Evolutionary conservation across 495 filamentous ascomycete genomes (phyloP).

Genomic region (Gamarada debralockiae): DNA sequence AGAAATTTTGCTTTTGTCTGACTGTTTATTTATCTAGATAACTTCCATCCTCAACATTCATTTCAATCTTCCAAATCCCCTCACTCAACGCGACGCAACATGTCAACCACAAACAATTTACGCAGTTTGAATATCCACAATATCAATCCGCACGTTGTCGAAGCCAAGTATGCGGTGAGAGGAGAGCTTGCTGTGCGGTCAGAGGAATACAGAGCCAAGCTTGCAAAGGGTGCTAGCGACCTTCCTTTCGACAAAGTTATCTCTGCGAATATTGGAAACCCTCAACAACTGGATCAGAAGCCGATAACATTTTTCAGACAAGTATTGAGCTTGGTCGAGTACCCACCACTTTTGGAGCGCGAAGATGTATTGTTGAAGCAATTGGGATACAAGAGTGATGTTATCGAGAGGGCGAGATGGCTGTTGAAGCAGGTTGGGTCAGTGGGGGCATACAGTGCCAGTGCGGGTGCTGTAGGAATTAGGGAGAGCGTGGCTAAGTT

Average conservation of each 20-base stretch:
- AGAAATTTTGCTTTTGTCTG: conserved; percentile 1
- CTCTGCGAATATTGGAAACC: conserved; percentile 97
- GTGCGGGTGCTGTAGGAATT: conserved; percentile 80
- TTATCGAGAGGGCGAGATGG: conserved; percentile 75
- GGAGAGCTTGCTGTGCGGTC: conserved; percentile 90
- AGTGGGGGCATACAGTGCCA: conserved; percentile 94
- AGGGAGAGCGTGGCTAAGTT: conserved; percentile 87
- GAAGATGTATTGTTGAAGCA: conserved; percentile 62
- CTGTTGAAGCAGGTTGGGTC: conserved; percentile 80
- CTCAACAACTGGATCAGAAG: conserved; percentile 97
- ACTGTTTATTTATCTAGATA: conserved; percentile 17
- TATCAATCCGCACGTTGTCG: conserved; percentile 82
- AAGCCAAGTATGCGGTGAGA: conserved; percentile 93
- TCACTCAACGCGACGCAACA: conserved; percentile 33
- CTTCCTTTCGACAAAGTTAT: conserved; percentile 90
- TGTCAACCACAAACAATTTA: conserved; percentile 51
- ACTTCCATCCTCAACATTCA: not conserved
- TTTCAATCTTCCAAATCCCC: not conserved
- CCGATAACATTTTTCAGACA: conserved; percentile 99
- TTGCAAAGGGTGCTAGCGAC: conserved; percentile 48
- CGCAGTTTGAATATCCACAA: conserved; percentile 74
- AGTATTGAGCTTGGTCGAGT: conserved; percentile 90
- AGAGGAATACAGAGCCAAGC: conserved; percentile 76
- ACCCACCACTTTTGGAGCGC: conserved; percentile 77
- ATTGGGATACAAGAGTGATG: conserved; percentile 82